Conservation (phyloP, 1,284 basidiomycete species). For the Erythrobasidium hasegawianum region DNA sequence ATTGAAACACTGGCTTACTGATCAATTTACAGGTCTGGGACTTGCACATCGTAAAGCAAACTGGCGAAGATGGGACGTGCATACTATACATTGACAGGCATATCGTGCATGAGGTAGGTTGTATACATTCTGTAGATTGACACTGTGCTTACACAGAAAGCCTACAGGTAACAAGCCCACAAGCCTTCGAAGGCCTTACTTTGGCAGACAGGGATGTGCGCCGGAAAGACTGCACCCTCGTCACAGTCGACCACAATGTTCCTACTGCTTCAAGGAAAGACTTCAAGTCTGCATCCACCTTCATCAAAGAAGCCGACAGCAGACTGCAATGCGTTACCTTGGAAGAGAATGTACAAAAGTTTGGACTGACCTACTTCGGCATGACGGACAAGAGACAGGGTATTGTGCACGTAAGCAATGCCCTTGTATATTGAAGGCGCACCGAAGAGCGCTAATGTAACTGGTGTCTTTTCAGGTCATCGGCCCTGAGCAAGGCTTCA, state of each 20-base stretch:
- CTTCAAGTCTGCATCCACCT: slow-evolving; percentile 69
- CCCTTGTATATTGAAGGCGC: neutral
- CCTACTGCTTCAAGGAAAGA: slow-evolving; percentile 83
- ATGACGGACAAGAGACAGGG: slow-evolving; percentile 55
- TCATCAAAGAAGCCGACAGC: slow-evolving; percentile 84
- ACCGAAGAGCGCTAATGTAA: neutral
- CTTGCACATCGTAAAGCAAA: slow-evolving; percentile 75
- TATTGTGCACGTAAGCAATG: slow-evolving; percentile 67
- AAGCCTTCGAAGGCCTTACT: slow-evolving; percentile 89
- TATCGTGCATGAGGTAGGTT: slow-evolving; percentile 74
- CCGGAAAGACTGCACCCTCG: slow-evolving; percentile 87
- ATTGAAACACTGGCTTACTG: too few relatives aligned
- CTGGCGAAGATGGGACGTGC: slow-evolving; percentile 75
- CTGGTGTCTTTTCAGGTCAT: too few relatives aligned
- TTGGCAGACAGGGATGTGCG: slow-evolving; percentile 77
- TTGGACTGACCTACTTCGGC: slow-evolving; percentile 91
- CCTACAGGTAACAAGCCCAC: slow-evolving; percentile 70
- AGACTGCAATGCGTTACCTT: slow-evolving; percentile 84
- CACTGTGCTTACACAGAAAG: too few relatives aligned
- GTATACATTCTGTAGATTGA: too few relatives aligned
- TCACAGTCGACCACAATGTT: slow-evolving; percentile 92
- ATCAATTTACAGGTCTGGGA: slow-evolving; percentile 64
- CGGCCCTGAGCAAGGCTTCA: slow-evolving; percentile 95
- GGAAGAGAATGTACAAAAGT: slow-evolving; percentile 92
- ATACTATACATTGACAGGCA: slow-evolving; percentile 95